A percentile compares a stretch with the other conserved stretches of the same genome.
These are phyloP conservation scores for Pseudonitzschia pungens DNA, from an alignment of 108 stramenopile species.

Conservation along the genomic window DNA sequence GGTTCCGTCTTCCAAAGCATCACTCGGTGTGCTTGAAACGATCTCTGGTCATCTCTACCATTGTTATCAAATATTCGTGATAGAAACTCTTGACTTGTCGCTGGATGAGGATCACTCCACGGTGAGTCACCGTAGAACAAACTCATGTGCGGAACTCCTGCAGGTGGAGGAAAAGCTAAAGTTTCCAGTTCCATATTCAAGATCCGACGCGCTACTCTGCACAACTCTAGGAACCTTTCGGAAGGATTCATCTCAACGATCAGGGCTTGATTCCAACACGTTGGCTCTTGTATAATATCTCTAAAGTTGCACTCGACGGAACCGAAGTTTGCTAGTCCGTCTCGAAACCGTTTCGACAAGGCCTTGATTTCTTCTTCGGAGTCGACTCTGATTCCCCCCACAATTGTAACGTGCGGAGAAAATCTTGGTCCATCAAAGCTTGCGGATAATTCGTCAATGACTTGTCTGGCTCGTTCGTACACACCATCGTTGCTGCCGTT, in stretches of 20 bases:
- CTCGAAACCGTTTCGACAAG: neutral
- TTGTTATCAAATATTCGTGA: neutral
- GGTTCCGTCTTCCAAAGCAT: constrained; percentile 13
- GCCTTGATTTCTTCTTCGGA: neutral
- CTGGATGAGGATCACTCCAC: neutral
- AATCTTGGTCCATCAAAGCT: neutral
- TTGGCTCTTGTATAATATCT: neutral
- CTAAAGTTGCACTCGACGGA: neutral
- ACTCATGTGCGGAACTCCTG: constrained; percentile 11
- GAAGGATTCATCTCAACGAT: constrained; percentile 1
- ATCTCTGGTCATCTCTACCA: neutral
- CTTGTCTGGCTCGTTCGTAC: neutral
- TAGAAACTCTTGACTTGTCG: neutral
- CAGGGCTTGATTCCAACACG: neutral
- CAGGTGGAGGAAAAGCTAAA: constrained; percentile 1
- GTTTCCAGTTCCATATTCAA: neutral
- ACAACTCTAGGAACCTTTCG: neutral
- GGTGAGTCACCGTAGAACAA: constrained; percentile 6
- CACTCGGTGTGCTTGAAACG: constrained; percentile 7
- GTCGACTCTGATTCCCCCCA: neutral
- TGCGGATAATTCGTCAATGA: constrained; percentile 2
- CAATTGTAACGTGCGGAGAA: neutral
- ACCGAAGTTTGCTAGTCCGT: neutral
- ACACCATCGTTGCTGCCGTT: neutral
- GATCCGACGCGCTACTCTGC: neutral